Evolutionary conservation across 2,329 filamentous ascomycete species (phyloP).

Genomic region (Dactylonectria estremocensis): DNA sequence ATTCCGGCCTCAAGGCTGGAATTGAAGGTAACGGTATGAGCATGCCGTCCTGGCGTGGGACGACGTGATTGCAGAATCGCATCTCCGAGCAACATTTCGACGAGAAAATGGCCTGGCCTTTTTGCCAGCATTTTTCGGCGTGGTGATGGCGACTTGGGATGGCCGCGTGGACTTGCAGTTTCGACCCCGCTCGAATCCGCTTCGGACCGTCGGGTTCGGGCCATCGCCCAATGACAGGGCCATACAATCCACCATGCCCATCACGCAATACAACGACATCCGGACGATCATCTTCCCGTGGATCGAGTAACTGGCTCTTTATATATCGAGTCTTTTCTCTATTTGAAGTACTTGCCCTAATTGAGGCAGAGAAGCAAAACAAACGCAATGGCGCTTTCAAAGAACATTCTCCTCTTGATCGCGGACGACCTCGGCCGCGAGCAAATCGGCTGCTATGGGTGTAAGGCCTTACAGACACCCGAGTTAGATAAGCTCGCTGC

Average conservation of each 20-base stretch:
- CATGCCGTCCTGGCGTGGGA: constrained; percentile 51
- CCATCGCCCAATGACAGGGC: constrained; percentile 34
- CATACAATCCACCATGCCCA: constrained; percentile 18
- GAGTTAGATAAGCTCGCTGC: constrained; percentile 32
- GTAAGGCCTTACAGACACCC: constrained; percentile 30
- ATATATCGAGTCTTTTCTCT: neutral
- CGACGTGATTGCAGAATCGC: constrained; percentile 32
- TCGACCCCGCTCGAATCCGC: constrained; percentile 17
- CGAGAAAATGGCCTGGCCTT: neutral
- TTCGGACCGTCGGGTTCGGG: constrained; percentile 40
- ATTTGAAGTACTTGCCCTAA: neutral
- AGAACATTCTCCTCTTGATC: constrained; percentile 30
- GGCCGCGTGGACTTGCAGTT: constrained; percentile 19
- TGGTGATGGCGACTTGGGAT: neutral
- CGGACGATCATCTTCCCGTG: neutral
- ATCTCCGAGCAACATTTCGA: neutral
- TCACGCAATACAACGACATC: constrained; percentile 36
- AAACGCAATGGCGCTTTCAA: constrained; percentile 23
- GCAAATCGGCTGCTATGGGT: constrained; percentile 32
- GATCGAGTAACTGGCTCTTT: neutral
- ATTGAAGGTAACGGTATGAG: constrained; percentile 52
- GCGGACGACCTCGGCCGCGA: constrained; percentile 28
- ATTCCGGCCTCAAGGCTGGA: constrained; percentile 54
- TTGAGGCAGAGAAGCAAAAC: neutral
- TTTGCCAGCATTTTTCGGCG: too few relatives aligned